These are phyloP conservation scores for Verticillium klebahnii DNA, from an alignment of 2,329 filamentous ascomycete genomes.

Conservation along the genomic window DNA sequence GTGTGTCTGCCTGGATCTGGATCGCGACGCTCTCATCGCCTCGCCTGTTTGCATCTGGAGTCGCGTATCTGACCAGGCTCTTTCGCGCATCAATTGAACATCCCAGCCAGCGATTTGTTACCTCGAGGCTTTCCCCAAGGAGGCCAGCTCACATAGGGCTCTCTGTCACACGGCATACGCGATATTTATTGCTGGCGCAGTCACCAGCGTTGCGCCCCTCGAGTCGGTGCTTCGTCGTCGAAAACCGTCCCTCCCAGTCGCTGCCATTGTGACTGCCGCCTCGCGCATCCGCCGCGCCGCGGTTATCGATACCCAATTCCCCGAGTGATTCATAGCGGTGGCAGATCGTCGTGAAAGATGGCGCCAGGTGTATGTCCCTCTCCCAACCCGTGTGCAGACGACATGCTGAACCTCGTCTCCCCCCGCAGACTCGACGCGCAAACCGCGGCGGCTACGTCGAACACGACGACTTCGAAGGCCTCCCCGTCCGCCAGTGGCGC, in stretches of 20 bases:
- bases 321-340: not conserved
- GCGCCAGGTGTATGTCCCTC: conserved; percentile 30
- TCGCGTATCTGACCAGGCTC: not conserved
- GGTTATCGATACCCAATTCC: not conserved
- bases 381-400: not conserved
- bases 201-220: not conserved
- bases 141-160: not conserved
- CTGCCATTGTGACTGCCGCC: not conserved
- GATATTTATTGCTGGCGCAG: not conserved
- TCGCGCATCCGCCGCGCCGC: not conserved
- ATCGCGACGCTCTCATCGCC: not conserved
- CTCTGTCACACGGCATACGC: not conserved
- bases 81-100: not conserved
- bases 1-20: not conserved
- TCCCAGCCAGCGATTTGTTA: not conserved
- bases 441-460: conserved; percentile 52
- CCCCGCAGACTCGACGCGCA: conserved; percentile 48
- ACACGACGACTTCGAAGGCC: conserved; percentile 61
- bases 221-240: not conserved
- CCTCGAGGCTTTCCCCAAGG: not conserved
- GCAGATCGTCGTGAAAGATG: conserved; percentile 19
- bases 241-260: not conserved
- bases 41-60: not conserved
- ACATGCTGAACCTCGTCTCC: not conserved
- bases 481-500: conserved; percentile 89